phyloP scores from a whole-genome alignment of 2,329 filamentous ascomycete genomes.

The Aureobasidium leucospermi region DNA sequence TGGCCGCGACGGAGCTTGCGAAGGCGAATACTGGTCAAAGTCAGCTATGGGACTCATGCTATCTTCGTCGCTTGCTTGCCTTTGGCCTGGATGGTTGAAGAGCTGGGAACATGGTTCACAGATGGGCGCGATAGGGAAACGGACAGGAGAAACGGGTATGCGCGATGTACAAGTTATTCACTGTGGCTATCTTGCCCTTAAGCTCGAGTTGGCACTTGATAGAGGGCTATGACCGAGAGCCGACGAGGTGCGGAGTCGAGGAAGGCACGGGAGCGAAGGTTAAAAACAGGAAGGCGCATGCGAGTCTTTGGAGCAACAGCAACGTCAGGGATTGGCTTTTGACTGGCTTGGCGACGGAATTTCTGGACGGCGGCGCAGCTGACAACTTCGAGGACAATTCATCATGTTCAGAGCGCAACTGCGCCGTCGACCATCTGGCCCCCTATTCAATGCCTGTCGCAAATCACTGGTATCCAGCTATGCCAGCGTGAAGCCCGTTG shows the following conservation, averaged over 20 bases:
- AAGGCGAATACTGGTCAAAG: background rate
- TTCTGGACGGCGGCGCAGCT: background rate
- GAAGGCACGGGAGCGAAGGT: background rate
- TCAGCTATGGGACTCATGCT: background rate
- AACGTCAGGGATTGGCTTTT: background rate
- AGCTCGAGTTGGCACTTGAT: background rate
- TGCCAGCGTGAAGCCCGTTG: constrained; percentile 22
- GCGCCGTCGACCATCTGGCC: background rate
- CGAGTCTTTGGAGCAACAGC: background rate
- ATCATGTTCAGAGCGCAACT: constrained; percentile 10
- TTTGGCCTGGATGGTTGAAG: constrained; percentile 35
- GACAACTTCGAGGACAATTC: background rate
- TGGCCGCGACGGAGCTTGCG: constrained; percentile 16
- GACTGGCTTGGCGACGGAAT: background rate
- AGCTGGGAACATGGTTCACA: constrained; percentile 30
- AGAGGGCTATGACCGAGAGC: background rate
- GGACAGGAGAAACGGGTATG: too few relatives aligned
- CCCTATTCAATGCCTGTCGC: too few relatives aligned
- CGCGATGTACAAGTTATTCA: background rate
- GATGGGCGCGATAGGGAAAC: too few relatives aligned
- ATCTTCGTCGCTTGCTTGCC: constrained; percentile 18
- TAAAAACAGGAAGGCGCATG: background rate
- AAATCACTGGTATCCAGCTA: background rate
- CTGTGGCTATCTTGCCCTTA: background rate
- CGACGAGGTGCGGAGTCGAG: constrained; percentile 2